Evolutionary conservation across 2,329 filamentous ascomycete species (phyloP).

Genomic region (Sphaerulina populicola): DNA sequence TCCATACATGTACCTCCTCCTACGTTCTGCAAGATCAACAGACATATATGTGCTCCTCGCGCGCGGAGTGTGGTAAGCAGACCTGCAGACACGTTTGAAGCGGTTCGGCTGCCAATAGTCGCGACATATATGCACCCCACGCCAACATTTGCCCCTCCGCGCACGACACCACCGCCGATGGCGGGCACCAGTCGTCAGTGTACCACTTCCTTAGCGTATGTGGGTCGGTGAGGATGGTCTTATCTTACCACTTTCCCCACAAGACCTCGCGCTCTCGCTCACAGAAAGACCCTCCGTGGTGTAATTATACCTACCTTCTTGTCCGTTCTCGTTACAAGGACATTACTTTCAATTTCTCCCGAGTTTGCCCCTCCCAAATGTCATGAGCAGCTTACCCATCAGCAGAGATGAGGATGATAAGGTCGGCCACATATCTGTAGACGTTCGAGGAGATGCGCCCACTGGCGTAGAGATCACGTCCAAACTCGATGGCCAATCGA

Average conservation of each 20-base stretch:
- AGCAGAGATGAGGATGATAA: slow-evolving; percentile 4
- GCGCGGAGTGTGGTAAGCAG: no score
- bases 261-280: neutral
- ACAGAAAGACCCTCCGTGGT: neutral
- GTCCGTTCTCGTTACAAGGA: neutral
- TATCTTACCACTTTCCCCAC: neutral
- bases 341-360: neutral
- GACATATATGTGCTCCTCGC: no score
- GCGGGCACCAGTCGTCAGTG: slow-evolving; percentile 1
- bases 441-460: neutral
- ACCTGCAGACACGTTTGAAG: no score
- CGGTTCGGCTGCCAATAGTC: no score
- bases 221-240: slow-evolving; percentile 2
- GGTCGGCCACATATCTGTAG: neutral
- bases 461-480: neutral
- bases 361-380: neutral
- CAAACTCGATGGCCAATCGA: neutral
- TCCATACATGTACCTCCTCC: no score
- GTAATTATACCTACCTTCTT: neutral
- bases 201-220: neutral
- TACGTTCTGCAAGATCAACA: neutral
- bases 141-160: neutral
- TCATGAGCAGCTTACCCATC: neutral
- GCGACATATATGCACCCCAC: neutral
- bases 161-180: slow-evolving; percentile 1